phyloP scores from a whole-genome alignment of 2,329 filamentous ascomycete genomes.

The Nemania sp. region DNA sequence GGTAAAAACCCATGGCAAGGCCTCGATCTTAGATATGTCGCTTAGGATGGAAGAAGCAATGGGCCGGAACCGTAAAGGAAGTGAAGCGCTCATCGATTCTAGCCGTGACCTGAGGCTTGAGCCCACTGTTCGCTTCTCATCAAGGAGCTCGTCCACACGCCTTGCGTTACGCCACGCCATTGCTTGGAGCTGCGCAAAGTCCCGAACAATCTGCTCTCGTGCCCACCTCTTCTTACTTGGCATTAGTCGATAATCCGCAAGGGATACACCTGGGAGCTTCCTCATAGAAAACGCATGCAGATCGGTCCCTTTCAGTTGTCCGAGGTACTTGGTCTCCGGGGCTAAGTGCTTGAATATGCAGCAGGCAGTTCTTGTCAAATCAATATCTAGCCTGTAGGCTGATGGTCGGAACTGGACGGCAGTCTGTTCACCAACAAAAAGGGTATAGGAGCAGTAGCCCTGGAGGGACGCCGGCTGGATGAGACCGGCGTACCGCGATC shows the following conservation, averaged over 20 bases:
- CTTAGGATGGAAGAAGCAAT: constrained; percentile 35
- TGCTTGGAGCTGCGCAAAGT: constrained; percentile 49
- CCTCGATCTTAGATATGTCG: constrained; percentile 44
- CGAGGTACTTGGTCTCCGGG: constrained; percentile 47
- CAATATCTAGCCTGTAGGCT: constrained; percentile 48
- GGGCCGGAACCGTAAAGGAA: constrained; percentile 45
- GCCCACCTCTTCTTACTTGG: constrained; percentile 12
- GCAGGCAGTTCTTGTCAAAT: constrained; percentile 44
- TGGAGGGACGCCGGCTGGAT: constrained; percentile 46
- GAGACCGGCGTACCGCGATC: constrained; percentile 38
- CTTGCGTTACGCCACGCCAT: constrained; percentile 42
- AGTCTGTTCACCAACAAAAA: constrained; percentile 45
- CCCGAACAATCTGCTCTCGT: constrained; percentile 43
- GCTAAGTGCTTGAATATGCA: constrained; percentile 48
- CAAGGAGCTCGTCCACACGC: constrained; percentile 18
- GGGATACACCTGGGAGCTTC: constrained; percentile 48
- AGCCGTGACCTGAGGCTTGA: constrained; percentile 48
- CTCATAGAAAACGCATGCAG: constrained; percentile 50
- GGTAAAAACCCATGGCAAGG: constrained; percentile 59
- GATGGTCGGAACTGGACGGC: constrained; percentile 56
- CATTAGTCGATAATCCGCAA: constrained; percentile 40
- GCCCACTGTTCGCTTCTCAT: constrained; percentile 45
- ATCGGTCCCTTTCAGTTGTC: constrained; percentile 37
- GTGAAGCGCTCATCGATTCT: constrained; percentile 40
- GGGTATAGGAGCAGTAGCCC: constrained; percentile 58